Percentiles rank a stretch among this genome's conserved stretches.
Conservation (phyloP, 2,329 filamentous ascomycete genomes). For the Claviceps paspali region DNA sequence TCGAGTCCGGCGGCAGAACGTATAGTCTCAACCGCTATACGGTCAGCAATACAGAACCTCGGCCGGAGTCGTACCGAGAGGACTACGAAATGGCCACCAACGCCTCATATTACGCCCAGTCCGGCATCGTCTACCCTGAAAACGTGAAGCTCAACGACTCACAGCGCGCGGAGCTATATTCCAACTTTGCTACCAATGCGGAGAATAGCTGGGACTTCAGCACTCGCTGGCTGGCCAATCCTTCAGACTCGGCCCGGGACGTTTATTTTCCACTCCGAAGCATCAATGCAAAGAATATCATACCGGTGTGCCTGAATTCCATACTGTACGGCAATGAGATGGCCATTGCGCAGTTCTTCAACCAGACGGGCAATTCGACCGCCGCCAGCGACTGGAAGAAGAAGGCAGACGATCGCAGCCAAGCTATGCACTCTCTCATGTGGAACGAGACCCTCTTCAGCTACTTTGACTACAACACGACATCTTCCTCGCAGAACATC, state of each 20-base stretch:
- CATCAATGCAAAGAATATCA: constrained; percentile 40
- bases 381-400: constrained; percentile 33
- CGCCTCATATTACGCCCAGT: constrained; percentile 41
- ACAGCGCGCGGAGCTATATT: constrained; percentile 38
- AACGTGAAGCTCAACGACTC: constrained; percentile 32
- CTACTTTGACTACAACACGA: constrained; percentile 58
- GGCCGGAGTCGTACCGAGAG: constrained; percentile 52
- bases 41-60: constrained; percentile 48
- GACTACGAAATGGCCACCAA: constrained; percentile 54
- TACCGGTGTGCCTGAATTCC: constrained; percentile 53
- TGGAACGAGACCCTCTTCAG: constrained; percentile 48
- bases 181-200: constrained; percentile 48
- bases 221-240: constrained; percentile 41
- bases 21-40: constrained; percentile 43
- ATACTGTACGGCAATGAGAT: constrained; percentile 53
- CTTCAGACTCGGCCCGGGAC: constrained; percentile 41
- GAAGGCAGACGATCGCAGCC: constrained; percentile 36
- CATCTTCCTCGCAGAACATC: constrained; percentile 37
- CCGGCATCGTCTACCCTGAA: constrained; percentile 43
- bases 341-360: constrained; percentile 39
- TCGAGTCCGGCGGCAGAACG: constrained; percentile 29
- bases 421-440: constrained; percentile 46
- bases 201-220: constrained; percentile 53
- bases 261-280: constrained; percentile 51
- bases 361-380: constrained; percentile 31